A percentile compares a stretch with the other conserved stretches of the same genome.
Conservation (phyloP, 371 early-diverging fungal species). For the Basidiobolus heterosporus region DNA sequence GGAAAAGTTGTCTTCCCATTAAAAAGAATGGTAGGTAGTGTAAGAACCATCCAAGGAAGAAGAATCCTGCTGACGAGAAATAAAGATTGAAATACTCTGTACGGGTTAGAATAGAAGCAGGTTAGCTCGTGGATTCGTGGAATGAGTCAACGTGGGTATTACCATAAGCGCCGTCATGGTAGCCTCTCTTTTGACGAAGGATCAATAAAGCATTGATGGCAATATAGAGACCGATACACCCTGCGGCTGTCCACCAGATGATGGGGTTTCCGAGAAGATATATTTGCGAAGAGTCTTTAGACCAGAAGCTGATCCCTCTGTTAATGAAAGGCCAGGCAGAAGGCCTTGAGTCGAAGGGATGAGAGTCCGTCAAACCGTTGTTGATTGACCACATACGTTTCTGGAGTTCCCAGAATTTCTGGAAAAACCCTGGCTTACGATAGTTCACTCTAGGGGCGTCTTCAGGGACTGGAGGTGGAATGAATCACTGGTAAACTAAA, state of each 20-base stretch:
- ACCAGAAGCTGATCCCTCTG: constrained; percentile 87
- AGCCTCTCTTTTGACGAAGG: constrained; percentile 18
- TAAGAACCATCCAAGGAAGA: constrained; percentile 58
- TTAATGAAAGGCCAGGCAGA: constrained; percentile 66
- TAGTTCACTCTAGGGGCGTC: constrained; percentile 29
- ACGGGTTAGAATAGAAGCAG: not conserved
- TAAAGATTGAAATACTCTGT: constrained; percentile 27
- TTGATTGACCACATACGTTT: constrained; percentile 76
- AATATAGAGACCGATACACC: constrained; percentile 14
- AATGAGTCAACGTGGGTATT: not conserved
- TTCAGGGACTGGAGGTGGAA: constrained; percentile 17
- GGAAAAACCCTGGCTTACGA: constrained; percentile 33
- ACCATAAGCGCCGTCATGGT: constrained; percentile 1
- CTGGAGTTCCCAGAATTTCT: constrained; percentile 82
- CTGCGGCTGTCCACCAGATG: constrained; percentile 67
- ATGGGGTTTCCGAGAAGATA: constrained; percentile 91
- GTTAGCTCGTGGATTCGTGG: not conserved
- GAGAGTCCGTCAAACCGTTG: constrained; percentile 65
- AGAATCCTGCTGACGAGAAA: constrained; percentile 49
- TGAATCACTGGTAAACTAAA: not conserved
- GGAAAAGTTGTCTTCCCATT: constrained; percentile 79
- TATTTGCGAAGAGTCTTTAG: constrained; percentile 33
- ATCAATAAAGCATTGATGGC: constrained; percentile 10
- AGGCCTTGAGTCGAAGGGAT: constrained; percentile 73
- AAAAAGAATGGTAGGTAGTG: constrained; percentile 89